Evolutionary conservation across 139 green algal genomes (phyloP).

Genomic region (Gonium pectorale): DNA sequence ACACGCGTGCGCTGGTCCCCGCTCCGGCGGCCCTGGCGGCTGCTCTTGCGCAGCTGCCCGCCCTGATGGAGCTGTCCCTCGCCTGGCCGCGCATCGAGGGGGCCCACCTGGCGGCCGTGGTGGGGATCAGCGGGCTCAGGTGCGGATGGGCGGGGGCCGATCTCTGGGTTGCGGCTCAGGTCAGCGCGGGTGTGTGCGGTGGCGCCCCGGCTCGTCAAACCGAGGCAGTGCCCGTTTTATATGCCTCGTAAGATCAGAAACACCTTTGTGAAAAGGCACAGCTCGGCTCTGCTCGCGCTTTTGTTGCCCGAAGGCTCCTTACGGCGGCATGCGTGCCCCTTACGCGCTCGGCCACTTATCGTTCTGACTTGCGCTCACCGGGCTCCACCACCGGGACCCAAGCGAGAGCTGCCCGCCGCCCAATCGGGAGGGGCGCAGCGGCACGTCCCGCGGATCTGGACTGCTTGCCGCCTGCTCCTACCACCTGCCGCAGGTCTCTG

Average conservation of each 20-base stretch:
- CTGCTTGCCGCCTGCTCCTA: too few species aligned
- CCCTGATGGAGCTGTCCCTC: constrained; percentile 15
- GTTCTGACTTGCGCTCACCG: not conserved
- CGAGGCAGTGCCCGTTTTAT: not conserved
- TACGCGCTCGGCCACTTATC: too few species aligned
- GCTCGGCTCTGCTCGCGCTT: too few species aligned
- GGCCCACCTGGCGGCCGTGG: constrained; percentile 7
- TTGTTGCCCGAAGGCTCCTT: too few species aligned
- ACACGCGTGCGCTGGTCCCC: not conserved
- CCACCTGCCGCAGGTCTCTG: not conserved
- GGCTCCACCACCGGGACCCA: not conserved
- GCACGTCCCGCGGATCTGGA: too few species aligned
- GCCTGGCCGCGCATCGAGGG: not conserved
- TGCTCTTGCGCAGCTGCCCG: not conserved
- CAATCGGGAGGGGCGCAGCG: too few species aligned
- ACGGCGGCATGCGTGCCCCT: too few species aligned
- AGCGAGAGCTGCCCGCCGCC: too few species aligned
- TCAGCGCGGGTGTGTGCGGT: not conserved
- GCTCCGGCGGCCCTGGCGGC: not conserved
- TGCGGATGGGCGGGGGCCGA: not conserved
- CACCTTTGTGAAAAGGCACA: too few species aligned
- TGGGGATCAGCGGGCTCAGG: constrained; percentile 6
- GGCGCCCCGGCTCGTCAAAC: not conserved
- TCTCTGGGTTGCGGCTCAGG: not conserved
- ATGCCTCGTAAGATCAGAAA: too few species aligned